Evolutionary conservation across 2,329 filamentous ascomycete species (phyloP).

Genomic region (Hypoxylon sp.): DNA sequence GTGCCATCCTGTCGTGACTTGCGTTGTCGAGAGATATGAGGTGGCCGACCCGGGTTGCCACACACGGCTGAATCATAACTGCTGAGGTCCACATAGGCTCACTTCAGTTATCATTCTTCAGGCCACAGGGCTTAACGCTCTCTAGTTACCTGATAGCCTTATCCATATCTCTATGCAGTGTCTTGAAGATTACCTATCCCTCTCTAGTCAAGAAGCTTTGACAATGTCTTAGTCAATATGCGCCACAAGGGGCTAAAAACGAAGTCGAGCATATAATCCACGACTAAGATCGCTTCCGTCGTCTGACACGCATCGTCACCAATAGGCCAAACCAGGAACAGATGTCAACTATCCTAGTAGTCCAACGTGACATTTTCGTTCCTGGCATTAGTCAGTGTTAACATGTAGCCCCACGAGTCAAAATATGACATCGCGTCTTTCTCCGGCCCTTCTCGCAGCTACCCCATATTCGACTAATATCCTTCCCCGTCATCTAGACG

Average conservation of each 20-base stretch:
- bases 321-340: background rate
- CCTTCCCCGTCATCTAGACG: background rate
- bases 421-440: background rate
- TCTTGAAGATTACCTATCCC: background rate
- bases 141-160: conserved; percentile 3
- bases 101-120: background rate
- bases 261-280: background rate
- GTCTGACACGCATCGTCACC: background rate
- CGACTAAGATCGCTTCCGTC: conserved; percentile 2
- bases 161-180: background rate
- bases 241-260: background rate
- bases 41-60: background rate
- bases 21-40: background rate
- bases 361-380: conserved; percentile 8
- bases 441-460: background rate
- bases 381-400: conserved; percentile 7
- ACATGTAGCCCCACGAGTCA: background rate
- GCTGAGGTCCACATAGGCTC: background rate
- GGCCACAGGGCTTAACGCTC: conserved; percentile 1
- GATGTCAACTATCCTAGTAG: background rate
- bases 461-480: conserved; percentile 22
- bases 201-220: conserved; percentile 4
- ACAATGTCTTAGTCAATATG: conserved; percentile 2
- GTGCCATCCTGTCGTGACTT: background rate
- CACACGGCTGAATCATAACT: conserved; percentile 20